These are phyloP conservation scores for Trichophyton equinum DNA, from an alignment of 2,329 filamentous ascomycete genomes.

Conservation along the genomic window DNA sequence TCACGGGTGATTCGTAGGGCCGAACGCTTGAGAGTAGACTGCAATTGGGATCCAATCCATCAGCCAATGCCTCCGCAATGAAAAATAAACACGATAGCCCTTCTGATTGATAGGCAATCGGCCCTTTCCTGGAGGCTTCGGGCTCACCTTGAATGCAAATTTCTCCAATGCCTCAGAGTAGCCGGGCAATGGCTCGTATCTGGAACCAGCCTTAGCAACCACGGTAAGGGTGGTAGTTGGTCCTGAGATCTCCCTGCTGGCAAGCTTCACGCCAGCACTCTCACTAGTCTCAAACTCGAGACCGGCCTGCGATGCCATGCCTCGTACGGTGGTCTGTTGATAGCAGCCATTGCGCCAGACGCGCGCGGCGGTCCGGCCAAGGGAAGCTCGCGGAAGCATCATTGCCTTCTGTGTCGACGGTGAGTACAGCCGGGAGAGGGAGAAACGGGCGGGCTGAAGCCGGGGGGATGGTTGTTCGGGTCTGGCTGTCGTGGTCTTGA, in stretches of 20 bases:
- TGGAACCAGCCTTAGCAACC: slow-evolving; percentile 85
- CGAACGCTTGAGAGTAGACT: slow-evolving; percentile 72
- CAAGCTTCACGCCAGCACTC: slow-evolving; percentile 79
- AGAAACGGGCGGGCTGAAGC: slow-evolving; percentile 21
- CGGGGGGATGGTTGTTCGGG: slow-evolving; percentile 14
- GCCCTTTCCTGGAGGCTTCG: slow-evolving; percentile 11
- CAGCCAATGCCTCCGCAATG: slow-evolving; percentile 6
- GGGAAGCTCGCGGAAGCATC: slow-evolving; percentile 57
- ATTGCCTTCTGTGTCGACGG: slow-evolving; percentile 36
- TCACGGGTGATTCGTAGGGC: slow-evolving; percentile 89
- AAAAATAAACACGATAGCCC: background rate
- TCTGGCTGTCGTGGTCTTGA: background rate
- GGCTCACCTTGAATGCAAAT: slow-evolving; percentile 87
- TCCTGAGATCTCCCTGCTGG: slow-evolving; percentile 76
- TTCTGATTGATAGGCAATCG: background rate
- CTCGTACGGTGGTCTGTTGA: slow-evolving; percentile 46
- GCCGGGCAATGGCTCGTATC: slow-evolving; percentile 82
- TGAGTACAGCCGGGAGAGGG: slow-evolving; percentile 34
- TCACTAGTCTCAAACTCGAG: slow-evolving; percentile 82
- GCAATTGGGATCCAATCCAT: slow-evolving; percentile 22
- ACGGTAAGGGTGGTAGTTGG: slow-evolving; percentile 84
- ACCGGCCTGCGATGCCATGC: slow-evolving; percentile 54
- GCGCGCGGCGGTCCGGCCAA: slow-evolving; percentile 52
- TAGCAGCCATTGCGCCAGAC: slow-evolving; percentile 48
- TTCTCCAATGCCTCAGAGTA: slow-evolving; percentile 81